Conservation (phyloP, 2,329 filamentous ascomycete species). For the Nemania sp. region DNA sequence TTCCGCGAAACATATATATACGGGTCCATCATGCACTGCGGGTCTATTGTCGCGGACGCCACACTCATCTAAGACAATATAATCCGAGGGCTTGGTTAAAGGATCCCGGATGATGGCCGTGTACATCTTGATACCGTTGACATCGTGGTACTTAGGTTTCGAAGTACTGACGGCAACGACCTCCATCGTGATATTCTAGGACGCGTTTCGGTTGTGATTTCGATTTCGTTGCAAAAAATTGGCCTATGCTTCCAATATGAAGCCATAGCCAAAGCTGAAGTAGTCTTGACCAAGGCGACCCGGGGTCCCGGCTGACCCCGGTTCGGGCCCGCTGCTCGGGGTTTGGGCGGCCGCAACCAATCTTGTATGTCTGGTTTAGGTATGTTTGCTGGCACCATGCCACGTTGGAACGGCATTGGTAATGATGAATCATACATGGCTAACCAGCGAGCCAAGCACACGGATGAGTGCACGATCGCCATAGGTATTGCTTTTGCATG, state of each 20-base stretch:
- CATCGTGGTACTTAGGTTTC: conserved; percentile 21
- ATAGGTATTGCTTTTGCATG: too few relatives aligned
- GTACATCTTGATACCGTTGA: conserved; percentile 26
- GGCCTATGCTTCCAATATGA: too few relatives aligned
- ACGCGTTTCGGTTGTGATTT: too few relatives aligned
- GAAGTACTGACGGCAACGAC: conserved; percentile 32
- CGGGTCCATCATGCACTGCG: conserved; percentile 33
- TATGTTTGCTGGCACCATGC: too few relatives aligned
- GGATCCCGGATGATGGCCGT: conserved; percentile 31
- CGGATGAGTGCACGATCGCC: too few relatives aligned
- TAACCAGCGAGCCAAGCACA: too few relatives aligned
- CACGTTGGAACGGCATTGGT: too few relatives aligned
- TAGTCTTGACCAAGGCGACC: not conserved
- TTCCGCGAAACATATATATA: conserved; percentile 33
- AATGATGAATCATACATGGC: too few relatives aligned
- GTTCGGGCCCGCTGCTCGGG: conserved; percentile 22
- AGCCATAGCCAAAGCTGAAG: not conserved
- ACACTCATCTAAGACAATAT: conserved; percentile 29
- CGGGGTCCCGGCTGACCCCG: too few relatives aligned
- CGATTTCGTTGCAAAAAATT: too few relatives aligned
- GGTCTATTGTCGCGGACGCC: conserved; percentile 28
- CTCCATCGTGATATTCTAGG: conserved; percentile 24
- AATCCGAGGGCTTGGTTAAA: conserved; percentile 24
- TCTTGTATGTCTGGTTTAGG: too few relatives aligned
- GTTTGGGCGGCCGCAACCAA: too few relatives aligned